Conservation (phyloP, 495 filamentous ascomycete species). For the Baudoinia panamericana region DNA sequence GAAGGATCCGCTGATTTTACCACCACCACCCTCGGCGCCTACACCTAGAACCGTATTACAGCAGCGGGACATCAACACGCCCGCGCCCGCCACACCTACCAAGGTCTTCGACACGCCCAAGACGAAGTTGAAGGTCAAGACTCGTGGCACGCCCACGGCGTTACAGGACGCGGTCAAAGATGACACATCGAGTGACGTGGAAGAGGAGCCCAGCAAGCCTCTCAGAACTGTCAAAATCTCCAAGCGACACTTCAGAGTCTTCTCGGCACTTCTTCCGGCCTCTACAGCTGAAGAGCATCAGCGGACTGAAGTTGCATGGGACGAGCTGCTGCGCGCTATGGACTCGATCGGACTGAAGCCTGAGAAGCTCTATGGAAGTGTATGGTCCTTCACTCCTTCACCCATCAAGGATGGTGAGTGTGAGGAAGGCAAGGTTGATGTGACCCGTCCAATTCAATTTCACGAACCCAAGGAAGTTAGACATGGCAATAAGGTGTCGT, state of each 20-base stretch:
- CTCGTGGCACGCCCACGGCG: conserved; percentile 24
- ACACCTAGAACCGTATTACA: no score
- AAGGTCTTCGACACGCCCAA: no score
- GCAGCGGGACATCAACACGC: no score
- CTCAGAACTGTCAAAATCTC: conserved; percentile 31
- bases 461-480: conserved; percentile 39
- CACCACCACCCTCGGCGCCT: no score
- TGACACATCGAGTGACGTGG: no score
- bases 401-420: no score
- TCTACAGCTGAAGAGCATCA: conserved; percentile 4
- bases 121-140: conserved; percentile 32
- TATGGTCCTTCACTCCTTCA: conserved; percentile 38
- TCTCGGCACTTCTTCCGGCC: conserved; percentile 36
- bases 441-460: conserved; percentile 38
- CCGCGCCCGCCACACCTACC: no score
- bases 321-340: conserved; percentile 43
- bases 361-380: conserved; percentile 40
- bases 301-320: conserved; percentile 38
- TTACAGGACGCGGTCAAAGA: no score
- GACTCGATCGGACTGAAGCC: conserved; percentile 32
- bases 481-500: conserved; percentile 34
- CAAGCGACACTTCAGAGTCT: conserved; percentile 35
- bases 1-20: conserved; percentile 27
- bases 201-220: conserved; percentile 3
- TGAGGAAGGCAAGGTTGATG: conserved; percentile 21